Conservation (phyloP, 1,139 yeast species). For the Arxiozyma slooffiae region DNA sequence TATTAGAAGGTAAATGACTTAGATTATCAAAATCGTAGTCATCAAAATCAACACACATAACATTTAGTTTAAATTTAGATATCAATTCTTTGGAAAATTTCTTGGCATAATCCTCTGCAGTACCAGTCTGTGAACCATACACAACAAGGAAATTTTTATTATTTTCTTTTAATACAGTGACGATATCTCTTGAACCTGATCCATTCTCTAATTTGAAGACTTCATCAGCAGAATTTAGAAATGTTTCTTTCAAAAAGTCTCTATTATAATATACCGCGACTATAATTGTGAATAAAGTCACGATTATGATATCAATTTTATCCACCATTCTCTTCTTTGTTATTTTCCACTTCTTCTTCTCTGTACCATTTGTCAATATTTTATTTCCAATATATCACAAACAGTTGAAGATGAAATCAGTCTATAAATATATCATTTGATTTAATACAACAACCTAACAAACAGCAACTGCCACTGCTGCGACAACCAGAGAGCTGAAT, state of each 20-base stretch:
- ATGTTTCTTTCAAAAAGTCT: slow-evolving; percentile 47
- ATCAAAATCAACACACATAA: slow-evolving; percentile 83
- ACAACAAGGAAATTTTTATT: slow-evolving; percentile 72
- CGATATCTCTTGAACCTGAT: slow-evolving; percentile 47
- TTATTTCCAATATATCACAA: no score
- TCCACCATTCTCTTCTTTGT: slow-evolving; percentile 35
- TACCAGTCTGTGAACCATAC: slow-evolving; percentile 96
- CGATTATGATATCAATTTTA: slow-evolving; percentile 59
- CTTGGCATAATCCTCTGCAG: slow-evolving; percentile 96
- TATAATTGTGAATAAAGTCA: slow-evolving; percentile 55
- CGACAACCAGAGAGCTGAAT: background rate
- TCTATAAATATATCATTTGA: no score
- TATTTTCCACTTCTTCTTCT: background rate
- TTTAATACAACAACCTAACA: no score
- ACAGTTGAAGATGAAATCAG: no score
- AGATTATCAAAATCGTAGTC: slow-evolving; percentile 78
- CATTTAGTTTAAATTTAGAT: slow-evolving; percentile 58
- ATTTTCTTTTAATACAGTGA: slow-evolving; percentile 50
- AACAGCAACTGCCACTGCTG: no score
- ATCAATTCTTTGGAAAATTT: slow-evolving; percentile 83
- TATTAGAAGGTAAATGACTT: slow-evolving; percentile 43
- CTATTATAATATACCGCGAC: slow-evolving; percentile 58
- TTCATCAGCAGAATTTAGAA: slow-evolving; percentile 2
- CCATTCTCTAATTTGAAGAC: slow-evolving; percentile 4
- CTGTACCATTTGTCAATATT: no score